Percentiles rank a stretch among this genome's conserved stretches.
phyloP scores from a whole-genome alignment of 257 asterid genomes.

The Jaltomata sinuosa region DNA sequence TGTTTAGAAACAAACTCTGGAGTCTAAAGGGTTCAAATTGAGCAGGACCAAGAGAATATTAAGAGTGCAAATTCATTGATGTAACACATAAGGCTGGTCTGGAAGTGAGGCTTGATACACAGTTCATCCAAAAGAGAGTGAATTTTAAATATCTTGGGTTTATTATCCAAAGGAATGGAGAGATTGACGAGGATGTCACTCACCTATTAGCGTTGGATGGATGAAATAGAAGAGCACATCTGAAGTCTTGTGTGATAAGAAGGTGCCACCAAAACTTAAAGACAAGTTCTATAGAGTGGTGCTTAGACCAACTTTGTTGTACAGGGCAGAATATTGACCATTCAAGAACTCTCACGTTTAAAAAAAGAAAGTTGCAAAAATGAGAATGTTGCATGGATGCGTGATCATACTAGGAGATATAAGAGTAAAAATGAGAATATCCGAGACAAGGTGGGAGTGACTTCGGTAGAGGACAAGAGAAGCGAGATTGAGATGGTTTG shows the following conservation, averaged over 20 bases:
- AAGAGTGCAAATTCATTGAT: neutral
- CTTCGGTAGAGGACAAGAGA: no score
- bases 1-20: neutral
- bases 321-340: no score
- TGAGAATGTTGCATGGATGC: no score
- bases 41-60: neutral
- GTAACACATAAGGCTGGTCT: neutral
- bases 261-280: neutral
- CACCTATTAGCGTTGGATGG: neutral
- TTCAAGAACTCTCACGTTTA: no score
- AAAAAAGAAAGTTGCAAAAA: no score
- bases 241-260: neutral
- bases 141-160: neutral
- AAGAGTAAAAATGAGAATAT: no score
- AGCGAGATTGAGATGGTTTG: no score
- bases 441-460: no score
- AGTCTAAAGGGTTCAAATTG: neutral
- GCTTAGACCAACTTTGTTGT: no score
- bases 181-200: neutral
- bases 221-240: neutral
- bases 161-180: neutral
- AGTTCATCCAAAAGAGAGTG: no score
- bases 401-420: no score
- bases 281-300: neutral
- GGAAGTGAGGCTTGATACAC: neutral